Evolutionary conservation across 2,329 filamentous ascomycete species (phyloP).

Genomic region (Neurospora sp.): DNA sequence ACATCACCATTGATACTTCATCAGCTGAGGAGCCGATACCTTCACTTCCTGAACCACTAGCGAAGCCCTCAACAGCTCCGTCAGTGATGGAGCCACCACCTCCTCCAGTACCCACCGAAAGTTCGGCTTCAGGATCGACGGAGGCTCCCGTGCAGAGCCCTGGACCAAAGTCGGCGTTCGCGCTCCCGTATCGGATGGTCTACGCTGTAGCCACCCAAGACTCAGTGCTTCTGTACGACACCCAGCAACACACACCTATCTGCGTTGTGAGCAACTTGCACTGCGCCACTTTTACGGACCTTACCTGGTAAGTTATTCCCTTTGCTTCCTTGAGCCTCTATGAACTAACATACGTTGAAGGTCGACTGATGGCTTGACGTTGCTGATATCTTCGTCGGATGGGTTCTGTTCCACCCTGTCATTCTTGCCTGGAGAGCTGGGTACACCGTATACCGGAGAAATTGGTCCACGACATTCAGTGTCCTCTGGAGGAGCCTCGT

Average conservation of each 20-base stretch:
- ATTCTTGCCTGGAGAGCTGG: conserved; percentile 75
- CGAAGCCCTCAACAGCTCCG: conserved; percentile 45
- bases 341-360: conserved; percentile 25
- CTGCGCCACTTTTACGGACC: conserved; percentile 92
- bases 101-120: conserved; percentile 40
- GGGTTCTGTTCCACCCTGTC: conserved; percentile 92
- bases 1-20: conserved; percentile 92
- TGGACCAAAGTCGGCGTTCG: conserved; percentile 63
- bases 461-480: conserved; percentile 36
- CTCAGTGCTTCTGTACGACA: conserved; percentile 89
- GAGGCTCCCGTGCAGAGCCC: conserved; percentile 41
- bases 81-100: conserved; percentile 79
- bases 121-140: conserved; percentile 37
- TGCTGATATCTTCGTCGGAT: conserved; percentile 95
- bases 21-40: conserved; percentile 76
- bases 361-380: conserved; percentile 41
- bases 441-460: conserved; percentile 67
- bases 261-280: conserved; percentile 95
- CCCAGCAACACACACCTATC: conserved; percentile 86
- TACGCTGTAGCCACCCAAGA: conserved; percentile 97
- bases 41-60: conserved; percentile 72
- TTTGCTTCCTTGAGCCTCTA: background rate
- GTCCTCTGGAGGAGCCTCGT: conserved; percentile 30
- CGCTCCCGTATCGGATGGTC: conserved; percentile 82
- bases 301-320: conserved; percentile 65